Conservation (phyloP, 371 early-diverging fungal genomes). For the Parasitella parasitica region DNA sequence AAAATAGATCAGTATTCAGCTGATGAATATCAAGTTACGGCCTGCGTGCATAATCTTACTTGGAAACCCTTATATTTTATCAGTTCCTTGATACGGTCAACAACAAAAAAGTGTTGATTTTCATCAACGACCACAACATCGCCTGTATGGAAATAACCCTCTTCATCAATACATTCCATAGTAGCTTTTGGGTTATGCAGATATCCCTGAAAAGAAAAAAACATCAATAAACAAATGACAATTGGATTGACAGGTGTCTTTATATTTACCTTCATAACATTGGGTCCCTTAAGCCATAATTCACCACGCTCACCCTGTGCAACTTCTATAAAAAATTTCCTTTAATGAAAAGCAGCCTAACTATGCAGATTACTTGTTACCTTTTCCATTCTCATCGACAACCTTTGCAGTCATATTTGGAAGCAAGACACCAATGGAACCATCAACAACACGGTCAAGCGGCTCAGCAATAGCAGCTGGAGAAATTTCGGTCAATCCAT, state of each 20-base stretch:
- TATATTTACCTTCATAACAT: constrained; percentile 64
- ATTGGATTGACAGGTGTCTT: not conserved
- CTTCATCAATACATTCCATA: constrained; percentile 50
- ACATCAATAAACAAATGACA: not conserved
- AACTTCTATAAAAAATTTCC: constrained; percentile 44
- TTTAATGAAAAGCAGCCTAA: not conserved
- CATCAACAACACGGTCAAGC: constrained; percentile 11
- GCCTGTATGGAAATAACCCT: constrained; percentile 79
- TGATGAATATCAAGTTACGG: not conserved
- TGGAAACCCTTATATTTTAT: constrained; percentile 78
- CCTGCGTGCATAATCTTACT: constrained; percentile 2
- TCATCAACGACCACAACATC: constrained; percentile 72
- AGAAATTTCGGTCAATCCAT: constrained; percentile 25
- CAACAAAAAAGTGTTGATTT: constrained; percentile 59
- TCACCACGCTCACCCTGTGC: constrained; percentile 65
- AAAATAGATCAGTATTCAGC: too few species aligned
- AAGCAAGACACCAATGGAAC: constrained; percentile 68
- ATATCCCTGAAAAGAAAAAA: constrained; percentile 51
- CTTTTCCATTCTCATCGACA: constrained; percentile 59
- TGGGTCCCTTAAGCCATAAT: constrained; percentile 79
- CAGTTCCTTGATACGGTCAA: constrained; percentile 76
- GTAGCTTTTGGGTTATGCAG: constrained; percentile 70
- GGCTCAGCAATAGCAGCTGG: constrained; percentile 16
- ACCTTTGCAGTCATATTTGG: constrained; percentile 71
- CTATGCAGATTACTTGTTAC: constrained; percentile 31